Percentiles rank a stretch among this genome's conserved stretches.
Evolutionary conservation across 192 early-diverging fungal genomes (phyloP).

Genomic region (Entrophospora sp.): DNA sequence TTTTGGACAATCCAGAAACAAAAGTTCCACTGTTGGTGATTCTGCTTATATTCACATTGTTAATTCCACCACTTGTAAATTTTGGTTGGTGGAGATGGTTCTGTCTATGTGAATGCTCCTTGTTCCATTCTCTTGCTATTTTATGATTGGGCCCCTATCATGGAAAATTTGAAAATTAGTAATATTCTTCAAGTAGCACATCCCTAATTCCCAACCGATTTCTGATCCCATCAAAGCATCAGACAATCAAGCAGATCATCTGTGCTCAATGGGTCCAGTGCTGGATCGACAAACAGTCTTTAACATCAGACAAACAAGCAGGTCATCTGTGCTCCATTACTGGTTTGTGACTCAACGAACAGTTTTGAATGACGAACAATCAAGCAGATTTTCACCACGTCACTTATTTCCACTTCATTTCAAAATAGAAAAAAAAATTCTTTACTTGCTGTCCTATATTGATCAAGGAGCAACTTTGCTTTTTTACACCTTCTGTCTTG

Average conservation of each 20-base stretch:
- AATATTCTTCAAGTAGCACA: neutral
- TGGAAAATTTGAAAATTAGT: neutral
- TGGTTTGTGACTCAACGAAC: conserved; percentile 11
- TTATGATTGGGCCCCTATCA: neutral
- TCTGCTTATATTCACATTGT: too few relatives aligned
- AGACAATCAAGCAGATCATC: neutral
- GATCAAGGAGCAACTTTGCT: neutral
- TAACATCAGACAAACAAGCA: conserved; percentile 13
- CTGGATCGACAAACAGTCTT: neutral
- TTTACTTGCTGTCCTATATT: conserved; percentile 1
- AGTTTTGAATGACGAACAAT: conserved; percentile 21
- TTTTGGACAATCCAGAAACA: too few relatives aligned
- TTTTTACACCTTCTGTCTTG: neutral
- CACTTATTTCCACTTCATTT: conserved; percentile 1
- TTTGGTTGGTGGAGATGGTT: neutral
- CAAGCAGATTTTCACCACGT: conserved; percentile 14
- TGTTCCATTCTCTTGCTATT: neutral
- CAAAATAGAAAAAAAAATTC: neutral
- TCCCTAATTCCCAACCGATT: neutral
- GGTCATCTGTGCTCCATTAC: conserved; percentile 18
- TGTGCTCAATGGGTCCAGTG: conserved; percentile 1
- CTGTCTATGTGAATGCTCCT: neutral
- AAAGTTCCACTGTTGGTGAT: too few relatives aligned
- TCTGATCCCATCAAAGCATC: neutral
- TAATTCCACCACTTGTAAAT: too few relatives aligned